Base-by-base conservation (phyloP, 345 rosid genomes). In the Sisymbrium irio region DNA sequence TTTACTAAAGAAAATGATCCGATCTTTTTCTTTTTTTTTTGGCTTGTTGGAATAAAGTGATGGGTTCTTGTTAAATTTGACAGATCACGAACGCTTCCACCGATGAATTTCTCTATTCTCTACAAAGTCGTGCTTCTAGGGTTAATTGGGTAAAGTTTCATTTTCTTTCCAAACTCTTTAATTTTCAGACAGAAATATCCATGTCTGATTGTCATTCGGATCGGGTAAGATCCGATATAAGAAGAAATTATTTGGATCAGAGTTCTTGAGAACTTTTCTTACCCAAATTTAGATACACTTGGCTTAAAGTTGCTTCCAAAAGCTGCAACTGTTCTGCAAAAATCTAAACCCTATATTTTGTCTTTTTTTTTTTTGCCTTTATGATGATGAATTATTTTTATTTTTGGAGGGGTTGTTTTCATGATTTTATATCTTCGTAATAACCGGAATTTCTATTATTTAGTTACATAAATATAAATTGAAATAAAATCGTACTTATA, bases 61-160 rank as follows among this genome's bases (percentile, higher is more conserved):
- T 19, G 30, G 45, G 68, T 67, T 56, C 36, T 46, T 60, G 44
- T 54, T 77, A 7, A 7, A 10, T 75, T 77, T 20, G 32, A 33
- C 92, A 93, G 98, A 82, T 89, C 96, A 74, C 76, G 83, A 75
- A 78, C 62, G 9, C 96, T 93, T 76, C 96, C 97, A 55, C 89
- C 91, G 2, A 79, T 93, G 67, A 89, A 67, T 67, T 82, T 78
- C 76, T 72, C 90, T 2, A 81, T 89, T n/a, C 54, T 93, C 9
- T 77, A 85, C 51, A 90, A 86, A 73, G 84, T 93, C 69, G 87
- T 83, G 30, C 85, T 93, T 77, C 91, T 93, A 8, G 96, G 97
- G 18, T 32, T 93, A 0, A 91, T 89, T 37, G 98, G 98, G 98
- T 93, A 86, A 54, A 32, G 2, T 56, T 51, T 14, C 1, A 33